phyloP scores from a whole-genome alignment of 2,329 filamentous ascomycete genomes.

The Clonostachys chloroleuca region DNA sequence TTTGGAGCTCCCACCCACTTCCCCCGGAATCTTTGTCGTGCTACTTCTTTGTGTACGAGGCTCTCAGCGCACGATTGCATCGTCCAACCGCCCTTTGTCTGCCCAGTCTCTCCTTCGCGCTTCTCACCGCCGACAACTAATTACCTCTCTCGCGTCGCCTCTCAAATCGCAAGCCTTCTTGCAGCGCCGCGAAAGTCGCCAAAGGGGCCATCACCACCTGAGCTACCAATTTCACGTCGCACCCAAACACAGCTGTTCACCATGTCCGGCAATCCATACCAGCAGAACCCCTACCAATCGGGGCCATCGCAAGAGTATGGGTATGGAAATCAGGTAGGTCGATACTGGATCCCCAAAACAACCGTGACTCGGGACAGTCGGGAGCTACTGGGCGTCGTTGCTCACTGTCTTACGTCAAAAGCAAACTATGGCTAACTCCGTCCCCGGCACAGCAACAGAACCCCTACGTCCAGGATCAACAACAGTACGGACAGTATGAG shows the following conservation, averaged over 20 bases:
- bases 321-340: conserved; percentile 16
- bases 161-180: too few species aligned
- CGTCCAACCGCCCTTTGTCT: too few species aligned
- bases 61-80: too few species aligned
- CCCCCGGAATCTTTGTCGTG: too few species aligned
- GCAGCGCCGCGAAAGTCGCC: too few species aligned
- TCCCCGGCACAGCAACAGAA: conserved; percentile 10
- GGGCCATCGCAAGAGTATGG: conserved; percentile 39
- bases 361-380: not conserved
- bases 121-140: not conserved
- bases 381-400: too few species aligned
- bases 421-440: not conserved
- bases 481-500: conserved; percentile 42
- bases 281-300: conserved; percentile 61
- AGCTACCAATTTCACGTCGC: too few species aligned
- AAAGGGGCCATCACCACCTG: too few species aligned
- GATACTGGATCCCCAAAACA: not conserved
- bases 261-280: conserved; percentile 62
- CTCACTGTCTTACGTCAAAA: conserved; percentile 2
- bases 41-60: too few species aligned
- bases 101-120: not conserved
- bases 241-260: conserved; percentile 6
- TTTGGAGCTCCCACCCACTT: too few species aligned
- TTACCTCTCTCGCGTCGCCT: too few species aligned
- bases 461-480: conserved; percentile 19